Conservation (phyloP, 2,329 filamentous ascomycete species). For the Penicillium griseofulvum region DNA sequence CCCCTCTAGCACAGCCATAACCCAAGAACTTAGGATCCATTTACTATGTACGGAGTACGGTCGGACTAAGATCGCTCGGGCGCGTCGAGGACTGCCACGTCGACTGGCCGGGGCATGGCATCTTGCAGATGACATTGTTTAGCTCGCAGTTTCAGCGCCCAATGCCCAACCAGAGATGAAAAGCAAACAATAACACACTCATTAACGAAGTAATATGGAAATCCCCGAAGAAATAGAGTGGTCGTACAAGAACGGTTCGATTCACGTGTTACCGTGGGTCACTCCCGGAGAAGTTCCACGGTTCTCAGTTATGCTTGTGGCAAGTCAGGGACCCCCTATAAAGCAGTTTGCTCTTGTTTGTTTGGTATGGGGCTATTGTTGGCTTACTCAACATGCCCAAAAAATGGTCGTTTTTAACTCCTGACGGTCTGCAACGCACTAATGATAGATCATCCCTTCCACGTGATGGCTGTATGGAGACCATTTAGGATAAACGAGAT, state of each 20-base stretch:
- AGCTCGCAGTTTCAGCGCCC: slow-evolving; percentile 8
- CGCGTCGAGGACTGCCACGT: slow-evolving; percentile 24
- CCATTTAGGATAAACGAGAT: neutral
- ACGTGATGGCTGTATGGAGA: neutral
- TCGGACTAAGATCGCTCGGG: slow-evolving; percentile 7
- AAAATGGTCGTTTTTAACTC: neutral
- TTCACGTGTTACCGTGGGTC: slow-evolving; percentile 4
- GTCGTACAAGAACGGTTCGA: slow-evolving; percentile 1
- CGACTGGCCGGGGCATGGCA: slow-evolving; percentile 15
- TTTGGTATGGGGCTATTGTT: neutral
- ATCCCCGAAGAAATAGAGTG: neutral
- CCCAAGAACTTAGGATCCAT: slow-evolving; percentile 2
- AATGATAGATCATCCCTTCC: neutral
- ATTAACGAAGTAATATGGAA: neutral
- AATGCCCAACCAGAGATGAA: slow-evolving; percentile 9
- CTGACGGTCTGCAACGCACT: neutral
- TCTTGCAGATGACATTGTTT: slow-evolving; percentile 15
- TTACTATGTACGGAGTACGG: slow-evolving; percentile 1
- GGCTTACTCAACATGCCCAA: neutral
- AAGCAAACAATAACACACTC: neutral
- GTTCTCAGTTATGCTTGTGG: neutral
- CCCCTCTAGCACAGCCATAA: slow-evolving; percentile 2
- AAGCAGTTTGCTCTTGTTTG: neutral
- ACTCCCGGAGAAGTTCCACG: neutral
- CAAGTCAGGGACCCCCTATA: neutral